Percentiles rank a stretch among this genome's conserved stretches.
Conservation (phyloP, 805 yeast species). For the Yarrowia sp. region DNA sequence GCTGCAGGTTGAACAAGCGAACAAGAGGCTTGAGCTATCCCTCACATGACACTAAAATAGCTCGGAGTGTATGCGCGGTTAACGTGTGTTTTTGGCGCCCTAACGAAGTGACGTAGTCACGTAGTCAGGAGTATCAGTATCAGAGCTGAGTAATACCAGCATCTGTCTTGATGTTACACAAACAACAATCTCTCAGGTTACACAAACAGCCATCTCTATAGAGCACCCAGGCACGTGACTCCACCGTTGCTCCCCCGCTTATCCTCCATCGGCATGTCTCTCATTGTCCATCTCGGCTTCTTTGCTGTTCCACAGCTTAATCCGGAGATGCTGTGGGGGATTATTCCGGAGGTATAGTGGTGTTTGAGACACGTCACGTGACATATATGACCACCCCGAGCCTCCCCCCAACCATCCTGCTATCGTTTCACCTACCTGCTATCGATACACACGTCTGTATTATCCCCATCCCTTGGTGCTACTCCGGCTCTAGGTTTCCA, state of each 20-base stretch:
- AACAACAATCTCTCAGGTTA: no score
- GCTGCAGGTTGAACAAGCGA: not conserved
- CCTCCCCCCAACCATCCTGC: not conserved
- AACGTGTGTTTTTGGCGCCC: slow-evolving; percentile 1
- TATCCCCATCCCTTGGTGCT: not conserved
- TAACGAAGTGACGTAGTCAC: not conserved
- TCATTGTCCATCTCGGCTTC: not conserved
- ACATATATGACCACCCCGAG: not conserved
- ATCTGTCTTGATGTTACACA: no score
- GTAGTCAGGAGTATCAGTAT: not conserved
- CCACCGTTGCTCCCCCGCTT: no score
- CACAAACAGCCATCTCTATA: no score
- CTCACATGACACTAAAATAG: not conserved
- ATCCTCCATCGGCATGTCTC: not conserved
- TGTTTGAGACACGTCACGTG: not conserved
- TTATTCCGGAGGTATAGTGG: no score
- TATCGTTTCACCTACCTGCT: not conserved
- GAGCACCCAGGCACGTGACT: no score
- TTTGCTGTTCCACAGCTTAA: slow-evolving; percentile 12
- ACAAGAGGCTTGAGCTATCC: not conserved
- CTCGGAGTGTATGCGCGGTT: not conserved
- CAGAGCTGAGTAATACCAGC: no score
- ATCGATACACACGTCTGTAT: not conserved
- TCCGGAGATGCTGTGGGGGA: not conserved
- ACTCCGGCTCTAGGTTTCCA: not conserved